phyloP scores from a whole-genome alignment of 331 rosid genomes.

The Erythrophleum ivorense region DNA sequence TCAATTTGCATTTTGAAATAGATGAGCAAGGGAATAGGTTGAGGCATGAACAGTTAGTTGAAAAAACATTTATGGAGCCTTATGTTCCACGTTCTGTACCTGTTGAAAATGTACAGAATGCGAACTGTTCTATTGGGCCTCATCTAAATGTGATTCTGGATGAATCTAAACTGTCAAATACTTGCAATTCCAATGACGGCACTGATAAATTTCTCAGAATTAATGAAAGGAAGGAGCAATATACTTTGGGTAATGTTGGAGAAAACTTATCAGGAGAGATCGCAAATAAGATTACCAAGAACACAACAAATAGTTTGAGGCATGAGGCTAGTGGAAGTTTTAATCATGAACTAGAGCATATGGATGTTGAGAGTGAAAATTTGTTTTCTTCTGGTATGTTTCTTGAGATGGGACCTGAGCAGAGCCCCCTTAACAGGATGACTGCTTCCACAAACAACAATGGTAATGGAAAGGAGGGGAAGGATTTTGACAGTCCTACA shows the following conservation, averaged over 20 bases:
- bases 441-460: slow-evolving; percentile 26
- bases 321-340: slow-evolving; percentile 37
- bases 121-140: slow-evolving; percentile 21
- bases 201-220: slow-evolving; percentile 27
- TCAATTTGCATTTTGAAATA: slow-evolving; percentile 48
- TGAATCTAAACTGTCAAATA: slow-evolving; percentile 35
- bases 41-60: slow-evolving; percentile 32
- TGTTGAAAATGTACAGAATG: slow-evolving; percentile 35
- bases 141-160: slow-evolving; percentile 41
- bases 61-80: slow-evolving; percentile 29
- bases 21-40: slow-evolving; percentile 38
- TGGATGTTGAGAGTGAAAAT: slow-evolving; percentile 33
- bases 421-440: too few species aligned
- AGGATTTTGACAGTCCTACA: slow-evolving; percentile 31
- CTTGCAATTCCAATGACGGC: slow-evolving; percentile 35
- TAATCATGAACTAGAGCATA: slow-evolving; percentile 31
- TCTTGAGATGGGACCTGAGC: slow-evolving; percentile 35
- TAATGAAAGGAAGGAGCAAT: slow-evolving; percentile 41
- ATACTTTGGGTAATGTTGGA: slow-evolving; percentile 24
- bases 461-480: slow-evolving; percentile 33
- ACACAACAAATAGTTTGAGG: slow-evolving; percentile 39
- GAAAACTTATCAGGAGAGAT: slow-evolving; percentile 37
- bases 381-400: slow-evolving; percentile 34
- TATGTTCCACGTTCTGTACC: slow-evolving; percentile 26
- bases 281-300: slow-evolving; percentile 18